Evolutionary conservation across 805 yeast genomes (phyloP).

Genomic region (Lipomyces anomalus): DNA sequence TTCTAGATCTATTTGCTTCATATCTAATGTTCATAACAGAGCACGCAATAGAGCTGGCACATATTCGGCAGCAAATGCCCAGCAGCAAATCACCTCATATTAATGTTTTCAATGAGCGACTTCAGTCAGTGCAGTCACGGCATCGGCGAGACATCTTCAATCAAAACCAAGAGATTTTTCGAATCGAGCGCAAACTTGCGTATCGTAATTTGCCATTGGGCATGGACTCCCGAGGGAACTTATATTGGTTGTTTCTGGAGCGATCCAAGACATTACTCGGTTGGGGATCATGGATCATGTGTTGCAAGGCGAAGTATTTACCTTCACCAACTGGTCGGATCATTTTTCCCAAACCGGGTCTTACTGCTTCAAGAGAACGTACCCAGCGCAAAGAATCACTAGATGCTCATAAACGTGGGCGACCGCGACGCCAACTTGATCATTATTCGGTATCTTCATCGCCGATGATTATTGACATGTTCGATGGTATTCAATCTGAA

Average conservation of each 20-base stretch:
- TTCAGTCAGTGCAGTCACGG: constrained; percentile 27
- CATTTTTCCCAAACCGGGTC: constrained; percentile 12
- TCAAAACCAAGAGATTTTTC: constrained; percentile 29
- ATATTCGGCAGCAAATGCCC: constrained; percentile 24
- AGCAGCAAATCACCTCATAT: constrained; percentile 21
- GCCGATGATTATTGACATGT: neutral
- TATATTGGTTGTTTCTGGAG: constrained; percentile 36
- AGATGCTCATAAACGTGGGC: neutral
- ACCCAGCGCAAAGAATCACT: neutral
- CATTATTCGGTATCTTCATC: too few relatives aligned
- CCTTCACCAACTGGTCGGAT: constrained; percentile 23
- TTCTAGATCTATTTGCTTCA: too few relatives aligned
- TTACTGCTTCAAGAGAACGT: neutral
- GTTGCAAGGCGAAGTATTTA: constrained; percentile 18
- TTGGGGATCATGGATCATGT: constrained; percentile 36
- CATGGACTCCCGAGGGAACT: constrained; percentile 32
- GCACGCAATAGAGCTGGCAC: constrained; percentile 23
- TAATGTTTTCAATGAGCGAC: constrained; percentile 27
- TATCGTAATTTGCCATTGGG: constrained; percentile 34
- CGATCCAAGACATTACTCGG: constrained; percentile 26
- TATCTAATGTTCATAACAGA: constrained; percentile 27
- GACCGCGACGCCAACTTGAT: too few relatives aligned
- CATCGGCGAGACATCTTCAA: constrained; percentile 26
- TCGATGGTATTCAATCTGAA: too few relatives aligned
- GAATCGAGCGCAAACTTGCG: constrained; percentile 29